A percentile compares a stretch with the other conserved stretches of the same genome.
Conservation (phyloP, 192 early-diverging fungal genomes). For the Lunasporangiospora selenospora region DNA sequence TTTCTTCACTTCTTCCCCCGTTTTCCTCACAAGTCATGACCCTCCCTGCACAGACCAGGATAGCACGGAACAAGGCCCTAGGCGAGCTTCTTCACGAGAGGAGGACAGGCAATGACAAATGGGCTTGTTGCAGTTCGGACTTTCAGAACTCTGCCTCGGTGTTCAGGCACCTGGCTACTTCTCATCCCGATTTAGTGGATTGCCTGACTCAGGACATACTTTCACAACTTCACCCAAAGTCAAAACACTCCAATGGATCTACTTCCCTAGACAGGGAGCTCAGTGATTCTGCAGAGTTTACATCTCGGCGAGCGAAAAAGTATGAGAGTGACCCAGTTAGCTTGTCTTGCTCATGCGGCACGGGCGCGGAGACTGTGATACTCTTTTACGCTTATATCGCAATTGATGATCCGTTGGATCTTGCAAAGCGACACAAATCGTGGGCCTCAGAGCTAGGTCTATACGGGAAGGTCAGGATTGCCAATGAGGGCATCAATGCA, state of each 20-base stretch:
- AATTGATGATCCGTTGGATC: conserved; percentile 34
- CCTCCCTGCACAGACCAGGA: no score
- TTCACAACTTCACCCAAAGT: background rate
- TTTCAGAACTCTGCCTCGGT: conserved; percentile 8
- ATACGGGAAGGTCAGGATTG: conserved; percentile 60
- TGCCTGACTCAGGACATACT: background rate
- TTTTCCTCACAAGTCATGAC: no score
- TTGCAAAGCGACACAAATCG: conserved; percentile 49
- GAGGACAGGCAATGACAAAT: conserved; percentile 5
- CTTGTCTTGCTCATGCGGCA: conserved; percentile 48
- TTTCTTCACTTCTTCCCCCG: no score
- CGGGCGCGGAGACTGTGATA: conserved; percentile 47
- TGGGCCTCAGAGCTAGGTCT: conserved; percentile 37
- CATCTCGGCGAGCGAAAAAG: conserved; percentile 29
- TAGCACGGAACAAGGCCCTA: conserved; percentile 17
- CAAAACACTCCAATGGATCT: background rate
- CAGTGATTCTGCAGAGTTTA: conserved; percentile 4
- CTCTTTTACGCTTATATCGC: conserved; percentile 56
- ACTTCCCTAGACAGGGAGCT: background rate
- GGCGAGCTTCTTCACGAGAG: conserved; percentile 15
- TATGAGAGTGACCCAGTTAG: conserved; percentile 53
- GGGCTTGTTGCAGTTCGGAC: conserved; percentile 22
- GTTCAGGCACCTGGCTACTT: conserved; percentile 24
- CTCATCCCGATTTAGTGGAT: conserved; percentile 20
- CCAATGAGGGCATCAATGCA: conserved; percentile 69